phyloP scores from a whole-genome alignment of 352 stramenopile species.

The Phytophthora capsici region DNA sequence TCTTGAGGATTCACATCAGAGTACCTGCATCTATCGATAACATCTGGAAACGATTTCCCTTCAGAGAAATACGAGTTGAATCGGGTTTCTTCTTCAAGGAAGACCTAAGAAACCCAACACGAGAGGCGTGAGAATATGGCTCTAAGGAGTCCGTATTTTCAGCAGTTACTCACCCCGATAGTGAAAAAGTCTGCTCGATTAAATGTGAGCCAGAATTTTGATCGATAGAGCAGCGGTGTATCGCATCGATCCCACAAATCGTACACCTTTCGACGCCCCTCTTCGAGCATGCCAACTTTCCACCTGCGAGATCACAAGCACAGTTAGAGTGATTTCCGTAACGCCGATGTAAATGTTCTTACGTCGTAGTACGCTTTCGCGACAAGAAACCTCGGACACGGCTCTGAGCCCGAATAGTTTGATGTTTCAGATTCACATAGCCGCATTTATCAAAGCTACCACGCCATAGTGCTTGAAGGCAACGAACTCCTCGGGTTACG shows the following conservation, averaged over 20 bases:
- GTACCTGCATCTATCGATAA: constrained; percentile 3
- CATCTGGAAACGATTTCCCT: constrained; percentile 2
- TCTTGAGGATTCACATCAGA: constrained; percentile 5
- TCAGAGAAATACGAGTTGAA: constrained; percentile 19
- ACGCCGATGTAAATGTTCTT: neutral
- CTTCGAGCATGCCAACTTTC: constrained; percentile 66
- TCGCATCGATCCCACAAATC: constrained; percentile 72
- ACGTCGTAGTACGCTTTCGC: constrained; percentile 67
- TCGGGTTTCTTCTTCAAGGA: constrained; percentile 66
- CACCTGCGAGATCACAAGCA: constrained; percentile 42
- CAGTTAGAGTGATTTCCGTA: neutral
- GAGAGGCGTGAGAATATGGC: neutral
- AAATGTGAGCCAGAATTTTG: constrained; percentile 87
- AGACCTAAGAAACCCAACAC: constrained; percentile 45
- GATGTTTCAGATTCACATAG: constrained; percentile 67
- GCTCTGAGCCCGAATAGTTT: constrained; percentile 73
- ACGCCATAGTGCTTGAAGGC: constrained; percentile 72
- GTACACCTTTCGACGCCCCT: constrained; percentile 64
- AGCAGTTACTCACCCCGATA: constrained; percentile 55
- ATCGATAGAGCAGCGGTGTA: constrained; percentile 72
- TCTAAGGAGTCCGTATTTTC: neutral
- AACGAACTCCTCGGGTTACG: constrained; percentile 50
- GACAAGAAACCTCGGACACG: constrained; percentile 63
- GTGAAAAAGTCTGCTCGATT: constrained; percentile 78
- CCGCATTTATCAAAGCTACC: constrained; percentile 66